Conservation (phyloP, 163 green algal genomes). For the Chloromonas sp. region DNA sequence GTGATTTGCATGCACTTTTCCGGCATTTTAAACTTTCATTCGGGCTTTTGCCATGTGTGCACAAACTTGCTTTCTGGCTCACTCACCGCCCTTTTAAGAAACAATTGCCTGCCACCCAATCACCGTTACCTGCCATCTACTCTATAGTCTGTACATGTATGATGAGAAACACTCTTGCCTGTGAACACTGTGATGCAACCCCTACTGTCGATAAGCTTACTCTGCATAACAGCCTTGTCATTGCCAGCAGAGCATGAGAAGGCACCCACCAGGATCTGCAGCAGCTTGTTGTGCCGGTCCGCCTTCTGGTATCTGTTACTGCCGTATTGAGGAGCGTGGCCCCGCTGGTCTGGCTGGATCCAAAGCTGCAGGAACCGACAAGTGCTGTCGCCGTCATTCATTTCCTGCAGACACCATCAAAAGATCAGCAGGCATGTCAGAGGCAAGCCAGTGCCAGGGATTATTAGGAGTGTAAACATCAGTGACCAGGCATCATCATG, state of each 20-base stretch:
- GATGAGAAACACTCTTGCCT: background rate
- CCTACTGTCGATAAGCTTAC: background rate
- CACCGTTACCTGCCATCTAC: background rate
- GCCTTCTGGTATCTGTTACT: conserved; percentile 26
- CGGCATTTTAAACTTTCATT: too few relatives aligned
- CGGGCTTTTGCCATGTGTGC: too few relatives aligned
- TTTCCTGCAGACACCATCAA: conserved; percentile 40
- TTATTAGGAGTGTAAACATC: background rate
- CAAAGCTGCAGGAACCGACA: conserved; percentile 59
- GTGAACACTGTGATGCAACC: background rate
- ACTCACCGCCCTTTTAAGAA: background rate
- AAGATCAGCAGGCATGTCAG: background rate
- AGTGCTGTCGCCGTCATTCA: conserved; percentile 57
- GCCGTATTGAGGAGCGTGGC: conserved; percentile 69
- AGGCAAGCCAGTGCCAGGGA: too few relatives aligned
- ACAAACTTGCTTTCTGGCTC: background rate
- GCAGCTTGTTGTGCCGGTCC: conserved; percentile 62
- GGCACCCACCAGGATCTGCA: conserved; percentile 50
- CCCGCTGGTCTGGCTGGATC: conserved; percentile 60
- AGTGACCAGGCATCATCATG: background rate
- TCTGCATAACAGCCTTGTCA: conserved; percentile 17
- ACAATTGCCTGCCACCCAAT: background rate
- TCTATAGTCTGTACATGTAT: background rate
- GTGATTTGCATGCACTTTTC: too few relatives aligned
- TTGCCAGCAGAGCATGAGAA: background rate